phyloP scores from a whole-genome alignment of 441 rosid genomes.

The Populus tomentosa region DNA sequence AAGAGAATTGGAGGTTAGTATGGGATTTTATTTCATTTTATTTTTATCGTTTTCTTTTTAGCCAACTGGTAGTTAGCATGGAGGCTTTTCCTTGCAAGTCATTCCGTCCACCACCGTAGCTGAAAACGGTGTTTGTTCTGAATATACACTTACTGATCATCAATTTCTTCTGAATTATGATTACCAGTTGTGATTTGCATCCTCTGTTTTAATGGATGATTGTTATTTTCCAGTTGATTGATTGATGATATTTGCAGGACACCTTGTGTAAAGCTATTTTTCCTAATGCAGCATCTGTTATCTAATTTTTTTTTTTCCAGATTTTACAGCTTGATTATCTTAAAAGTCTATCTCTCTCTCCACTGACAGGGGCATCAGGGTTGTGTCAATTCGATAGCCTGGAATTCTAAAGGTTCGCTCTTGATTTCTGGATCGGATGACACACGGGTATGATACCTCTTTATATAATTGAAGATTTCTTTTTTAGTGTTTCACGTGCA shows the following conservation, averaged over 20 bases:
- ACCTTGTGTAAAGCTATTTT: not conserved
- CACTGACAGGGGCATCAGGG: slow-evolving; percentile 83
- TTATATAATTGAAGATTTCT: not conserved
- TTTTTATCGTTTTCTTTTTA: not conserved
- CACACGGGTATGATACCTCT: slow-evolving; percentile 44
- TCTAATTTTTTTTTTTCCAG: not conserved
- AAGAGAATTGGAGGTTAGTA: slow-evolving; percentile 71
- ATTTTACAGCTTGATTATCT: slow-evolving; percentile 1
- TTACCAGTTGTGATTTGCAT: too few relatives aligned
- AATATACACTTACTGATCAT: not conserved
- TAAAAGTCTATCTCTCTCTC: not conserved
- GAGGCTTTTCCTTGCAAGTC: not conserved
- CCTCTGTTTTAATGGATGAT: not conserved
- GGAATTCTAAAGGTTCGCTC: slow-evolving; percentile 96
- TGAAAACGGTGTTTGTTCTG: not conserved
- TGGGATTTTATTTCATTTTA: not conserved
- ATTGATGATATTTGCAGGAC: not conserved
- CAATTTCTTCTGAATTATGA: too few relatives aligned
- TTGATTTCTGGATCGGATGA: slow-evolving; percentile 98
- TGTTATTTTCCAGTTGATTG: not conserved
- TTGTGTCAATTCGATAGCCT: slow-evolving; percentile 85
- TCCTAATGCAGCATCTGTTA: not conserved
- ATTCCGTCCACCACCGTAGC: too few relatives aligned
- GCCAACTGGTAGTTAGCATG: not conserved
- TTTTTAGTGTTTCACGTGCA: not conserved